Base-by-base conservation (phyloP, 2,329 filamentous ascomycete species). In the Clarireedia paspali region DNA sequence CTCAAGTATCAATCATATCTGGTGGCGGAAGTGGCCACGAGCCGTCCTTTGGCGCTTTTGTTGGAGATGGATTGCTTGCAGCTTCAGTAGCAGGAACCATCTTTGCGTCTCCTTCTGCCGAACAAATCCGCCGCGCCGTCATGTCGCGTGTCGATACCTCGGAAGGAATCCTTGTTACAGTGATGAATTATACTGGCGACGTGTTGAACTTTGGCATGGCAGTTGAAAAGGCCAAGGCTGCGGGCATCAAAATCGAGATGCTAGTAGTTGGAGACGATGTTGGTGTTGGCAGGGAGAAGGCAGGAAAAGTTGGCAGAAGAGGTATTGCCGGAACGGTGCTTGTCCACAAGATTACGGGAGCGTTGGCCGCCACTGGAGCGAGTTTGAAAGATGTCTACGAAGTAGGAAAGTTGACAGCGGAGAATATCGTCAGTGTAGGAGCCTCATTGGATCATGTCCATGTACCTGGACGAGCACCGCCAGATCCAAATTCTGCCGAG, bases 141-240 rank as follows among this genome's bases (percentile, higher is more conserved):
- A 81, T 85, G 67, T 80, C 83, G 44, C 79, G 88, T 20, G 87
- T 95, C 3, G 83, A 88, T 59, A 79, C 80, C 3, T 77, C 80
- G 46, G 80, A 82, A 59, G 92, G 91, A 24, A 87, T 96, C 1
- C 71, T 96, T 42, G 87, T 96, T n/a, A 85, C 91, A 5, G 88
- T 95, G 30, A 96, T 95, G 89, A 96, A 96, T 71, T 95, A 95
- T 72, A 95, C 90, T 1, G 88, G 88, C 39, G 88, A 91, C 70
- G 82, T 96, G 53, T 79, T 96, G 63, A 95, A 96, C 73, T 96
- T 96, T 68, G 91, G 91, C 55, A 87, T 96, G 80, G 91, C 87
- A 0, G 89, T 94, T 7, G 92, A 96, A 72, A 96, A 96, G 75
- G 91, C 91, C 15, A 85, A 87, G 57, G 90, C 90, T 1, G 82